Base-by-base conservation (phyloP, 2,329 filamentous ascomycete species). In the Penicillium griseofulvum region DNA sequence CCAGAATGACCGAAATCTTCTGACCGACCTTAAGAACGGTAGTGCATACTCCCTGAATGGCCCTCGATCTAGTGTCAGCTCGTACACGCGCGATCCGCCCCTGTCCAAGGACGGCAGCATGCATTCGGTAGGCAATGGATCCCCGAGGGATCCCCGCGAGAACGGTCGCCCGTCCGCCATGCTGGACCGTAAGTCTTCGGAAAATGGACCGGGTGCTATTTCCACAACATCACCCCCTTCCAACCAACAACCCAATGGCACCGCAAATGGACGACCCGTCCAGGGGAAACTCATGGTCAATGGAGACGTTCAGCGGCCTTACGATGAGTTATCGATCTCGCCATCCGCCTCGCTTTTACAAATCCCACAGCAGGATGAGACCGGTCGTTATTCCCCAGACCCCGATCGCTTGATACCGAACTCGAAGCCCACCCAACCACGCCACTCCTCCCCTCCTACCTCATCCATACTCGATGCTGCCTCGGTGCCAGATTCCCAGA, bases 41-140 rank as follows among this genome's bases (percentile, higher is more conserved):
- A 86, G 81, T 73, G 82, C 86, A 75, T 83, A 78, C 71, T 80
- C 83, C 36, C 67, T 84, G 67, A 80, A 81, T 63, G 86, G 87
- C 68, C 83, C 81, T 61, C 79, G 77, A 63, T 76, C 78, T 54
- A 76, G 71, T 56, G 68, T 71, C 56, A 73, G 72, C 52, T 76
- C 75, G 47, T 75, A 76, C 57, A 72, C 72, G 41, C 66, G 73
- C 68, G 76, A 77, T 19, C 70, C 65, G 61, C 70, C 68, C 33
- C 69, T 69, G 54, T 71, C 74, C 49, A 74, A 74, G 61, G 69
- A 77, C 57, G 72, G 71, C 37, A 80, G 77, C 59, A 76, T 80
- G 17, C 83, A 88, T 57, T 76, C 75, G n/a, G 49, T 76, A 57
- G 68, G 65, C 33, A 73, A 71, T 57, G 69, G 67, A 19, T 69